Conservation (phyloP, 2,329 filamentous ascomycete genomes). For the Aspergillus calidoustus region DNA sequence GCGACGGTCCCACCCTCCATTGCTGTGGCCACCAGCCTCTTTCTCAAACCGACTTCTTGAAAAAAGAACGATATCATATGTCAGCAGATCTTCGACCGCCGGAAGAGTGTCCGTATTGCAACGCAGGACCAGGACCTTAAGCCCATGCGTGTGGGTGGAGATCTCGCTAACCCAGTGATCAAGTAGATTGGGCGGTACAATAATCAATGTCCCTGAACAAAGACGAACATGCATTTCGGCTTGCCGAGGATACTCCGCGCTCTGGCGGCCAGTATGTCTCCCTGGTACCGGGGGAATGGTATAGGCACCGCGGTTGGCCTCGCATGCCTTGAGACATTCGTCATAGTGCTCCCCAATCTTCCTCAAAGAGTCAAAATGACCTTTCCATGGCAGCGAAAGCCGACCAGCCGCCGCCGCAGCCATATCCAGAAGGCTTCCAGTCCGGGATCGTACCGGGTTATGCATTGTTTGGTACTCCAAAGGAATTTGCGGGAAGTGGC, state of each 20-base stretch:
- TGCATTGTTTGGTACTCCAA: slow-evolving; percentile 59
- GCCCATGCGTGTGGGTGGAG: slow-evolving; percentile 70
- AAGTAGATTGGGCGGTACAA: slow-evolving; percentile 82
- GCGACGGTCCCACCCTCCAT: slow-evolving; percentile 46
- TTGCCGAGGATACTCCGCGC: slow-evolving; percentile 44
- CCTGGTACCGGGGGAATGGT: slow-evolving; percentile 54
- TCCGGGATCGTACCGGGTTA: slow-evolving; percentile 48
- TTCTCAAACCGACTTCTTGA: slow-evolving; percentile 74
- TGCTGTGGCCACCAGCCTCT: slow-evolving; percentile 60
- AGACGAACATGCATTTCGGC: slow-evolving; percentile 60
- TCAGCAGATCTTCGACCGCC: slow-evolving; percentile 59
- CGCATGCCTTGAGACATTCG: slow-evolving; percentile 61
- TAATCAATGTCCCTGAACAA: slow-evolving; percentile 72
- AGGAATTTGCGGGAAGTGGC: slow-evolving; percentile 69
- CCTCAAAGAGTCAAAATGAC: slow-evolving; percentile 61
- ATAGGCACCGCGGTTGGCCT: slow-evolving; percentile 64
- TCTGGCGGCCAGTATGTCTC: slow-evolving; percentile 45
- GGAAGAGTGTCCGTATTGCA: slow-evolving; percentile 61
- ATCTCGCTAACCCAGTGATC: slow-evolving; percentile 86
- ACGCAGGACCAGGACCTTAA: slow-evolving; percentile 69
- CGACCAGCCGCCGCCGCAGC: slow-evolving; percentile 71
- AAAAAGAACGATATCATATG: slow-evolving; percentile 78
- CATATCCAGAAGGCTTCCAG: slow-evolving; percentile 75
- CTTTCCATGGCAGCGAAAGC: slow-evolving; percentile 71
- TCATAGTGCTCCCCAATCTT: slow-evolving; percentile 56